Evolutionary conservation across 129 eudicot genomes (phyloP).

Genomic region (Lactuca sativa): DNA sequence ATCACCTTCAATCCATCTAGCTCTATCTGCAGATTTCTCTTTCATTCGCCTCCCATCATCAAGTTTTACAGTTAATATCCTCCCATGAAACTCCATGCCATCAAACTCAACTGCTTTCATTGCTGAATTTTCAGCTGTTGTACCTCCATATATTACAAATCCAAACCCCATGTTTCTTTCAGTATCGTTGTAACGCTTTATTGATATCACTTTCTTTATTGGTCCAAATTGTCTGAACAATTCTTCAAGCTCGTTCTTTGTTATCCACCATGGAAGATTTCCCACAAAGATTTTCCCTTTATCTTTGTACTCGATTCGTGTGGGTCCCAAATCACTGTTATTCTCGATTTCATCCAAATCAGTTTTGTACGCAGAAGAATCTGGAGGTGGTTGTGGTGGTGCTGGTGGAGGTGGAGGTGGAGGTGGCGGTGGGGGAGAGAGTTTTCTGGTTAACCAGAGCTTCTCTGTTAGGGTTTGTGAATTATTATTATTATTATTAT

Average conservation of each 20-base stretch:
- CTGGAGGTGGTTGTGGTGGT: neutral
- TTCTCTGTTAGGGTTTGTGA: constrained; percentile 56
- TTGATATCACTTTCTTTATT: constrained; percentile 67
- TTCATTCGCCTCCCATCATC: constrained; percentile 83
- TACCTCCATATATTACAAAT: constrained; percentile 68
- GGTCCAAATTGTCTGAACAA: constrained; percentile 88
- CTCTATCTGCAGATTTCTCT: constrained; percentile 51
- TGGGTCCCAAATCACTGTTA: constrained; percentile 3
- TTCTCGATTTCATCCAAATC: neutral
- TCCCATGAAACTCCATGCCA: constrained; percentile 93
- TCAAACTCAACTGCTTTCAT: constrained; percentile 90
- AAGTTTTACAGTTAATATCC: constrained; percentile 75
- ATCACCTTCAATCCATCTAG: constrained; percentile 68
- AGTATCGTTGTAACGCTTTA: constrained; percentile 64
- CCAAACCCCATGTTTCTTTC: constrained; percentile 90
- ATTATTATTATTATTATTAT: constrained; percentile 15
- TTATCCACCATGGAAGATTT: constrained; percentile 80
- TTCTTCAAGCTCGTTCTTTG: constrained; percentile 66
- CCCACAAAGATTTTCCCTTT: constrained; percentile 86
- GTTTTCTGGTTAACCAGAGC: constrained; percentile 86
- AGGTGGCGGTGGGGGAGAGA: constrained; percentile 74
- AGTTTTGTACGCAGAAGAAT: neutral
- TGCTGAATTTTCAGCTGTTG: constrained; percentile 66
- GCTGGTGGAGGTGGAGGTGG: constrained; percentile 32
- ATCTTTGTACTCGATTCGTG: constrained; percentile 44